These are phyloP conservation scores for Microstroma glucosiphilum DNA, from an alignment of 1,284 basidiomycete species.

Conservation along the genomic window DNA sequence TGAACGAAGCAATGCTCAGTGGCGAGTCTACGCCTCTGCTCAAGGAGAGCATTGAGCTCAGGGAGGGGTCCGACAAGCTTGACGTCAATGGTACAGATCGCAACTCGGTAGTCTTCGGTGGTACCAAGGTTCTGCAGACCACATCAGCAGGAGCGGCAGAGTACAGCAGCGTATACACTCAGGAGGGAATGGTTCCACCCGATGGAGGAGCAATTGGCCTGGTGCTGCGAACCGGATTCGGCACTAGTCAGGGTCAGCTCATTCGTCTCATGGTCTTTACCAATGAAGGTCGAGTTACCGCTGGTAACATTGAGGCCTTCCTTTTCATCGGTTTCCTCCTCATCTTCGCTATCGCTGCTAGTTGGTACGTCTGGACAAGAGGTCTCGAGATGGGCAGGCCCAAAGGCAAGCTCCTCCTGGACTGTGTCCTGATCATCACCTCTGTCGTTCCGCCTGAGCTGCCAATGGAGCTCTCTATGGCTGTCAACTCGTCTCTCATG, in stretches of 20 bases:
- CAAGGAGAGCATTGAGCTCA: conserved; percentile 48
- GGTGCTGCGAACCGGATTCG: conserved; percentile 49
- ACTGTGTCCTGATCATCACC: conserved; percentile 50
- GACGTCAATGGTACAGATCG: conserved; percentile 46
- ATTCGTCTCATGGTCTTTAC: conserved; percentile 51
- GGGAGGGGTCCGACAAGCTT: conserved; percentile 38
- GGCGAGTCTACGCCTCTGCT: conserved; percentile 49
- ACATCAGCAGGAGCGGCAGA: conserved; percentile 15
- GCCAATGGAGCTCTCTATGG: conserved; percentile 51
- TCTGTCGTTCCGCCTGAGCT: conserved; percentile 50
- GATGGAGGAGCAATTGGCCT: conserved; percentile 44
- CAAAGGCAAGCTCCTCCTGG: conserved; percentile 49
- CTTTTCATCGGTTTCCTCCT: conserved; percentile 50
- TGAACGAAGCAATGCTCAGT: conserved; percentile 50
- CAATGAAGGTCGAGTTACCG: conserved; percentile 47
- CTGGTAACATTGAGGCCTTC: conserved; percentile 49
- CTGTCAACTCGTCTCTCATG: conserved; percentile 56
- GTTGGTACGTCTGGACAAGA: conserved; percentile 46
- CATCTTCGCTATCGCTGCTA: conserved; percentile 47
- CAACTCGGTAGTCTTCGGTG: conserved; percentile 49
- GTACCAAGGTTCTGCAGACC: conserved; percentile 49
- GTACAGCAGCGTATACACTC: conserved; percentile 12
- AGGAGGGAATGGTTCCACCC: conserved; percentile 35
- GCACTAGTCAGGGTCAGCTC: conserved; percentile 49
- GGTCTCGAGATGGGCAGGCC: conserved; percentile 46